Evolutionary conservation across 2,329 filamentous ascomycete genomes (phyloP).

Genomic region (Trichoderma citrinoviride): DNA sequence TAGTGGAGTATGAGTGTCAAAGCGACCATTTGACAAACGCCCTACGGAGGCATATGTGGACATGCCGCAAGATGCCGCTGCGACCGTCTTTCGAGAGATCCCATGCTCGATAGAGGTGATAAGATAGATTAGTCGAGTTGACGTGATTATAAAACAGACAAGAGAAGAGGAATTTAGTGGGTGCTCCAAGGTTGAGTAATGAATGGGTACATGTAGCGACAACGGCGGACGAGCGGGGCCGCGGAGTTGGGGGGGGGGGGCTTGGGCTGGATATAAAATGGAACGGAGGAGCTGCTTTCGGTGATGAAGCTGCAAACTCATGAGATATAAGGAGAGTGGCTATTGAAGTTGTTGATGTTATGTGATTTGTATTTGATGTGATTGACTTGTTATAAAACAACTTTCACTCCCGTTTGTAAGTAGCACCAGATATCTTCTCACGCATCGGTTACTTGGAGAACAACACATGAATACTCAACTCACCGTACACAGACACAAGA

Average conservation of each 20-base stretch:
- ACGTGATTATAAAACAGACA: not conserved
- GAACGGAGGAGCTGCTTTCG: not conserved
- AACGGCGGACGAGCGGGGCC: conserved; percentile 12
- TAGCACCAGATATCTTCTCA: not conserved
- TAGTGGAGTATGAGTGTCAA: not conserved
- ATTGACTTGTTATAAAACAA: too few species aligned
- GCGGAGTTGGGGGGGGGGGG: not conserved
- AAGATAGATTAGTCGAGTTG: not conserved
- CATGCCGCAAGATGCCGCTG: too few species aligned
- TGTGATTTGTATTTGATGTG: not conserved
- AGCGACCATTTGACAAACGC: not conserved
- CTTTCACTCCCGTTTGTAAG: not conserved
- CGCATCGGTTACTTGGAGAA: not conserved
- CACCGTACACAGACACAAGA: not conserved
- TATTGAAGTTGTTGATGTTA: not conserved
- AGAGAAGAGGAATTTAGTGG: not conserved
- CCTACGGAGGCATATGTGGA: too few species aligned
- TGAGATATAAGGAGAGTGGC: not conserved
- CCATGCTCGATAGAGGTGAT: not conserved
- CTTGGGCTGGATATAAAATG: not conserved
- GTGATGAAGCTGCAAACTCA: not conserved
- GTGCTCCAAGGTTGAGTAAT: not conserved
- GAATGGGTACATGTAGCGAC: not conserved
- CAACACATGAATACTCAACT: not conserved
- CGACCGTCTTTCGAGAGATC: too few species aligned